Percentiles rank a stretch among this genome's conserved stretches.
Conservation (phyloP, 2,329 filamentous ascomycete species). For the Gnomoniopsis smithogilvyi region DNA sequence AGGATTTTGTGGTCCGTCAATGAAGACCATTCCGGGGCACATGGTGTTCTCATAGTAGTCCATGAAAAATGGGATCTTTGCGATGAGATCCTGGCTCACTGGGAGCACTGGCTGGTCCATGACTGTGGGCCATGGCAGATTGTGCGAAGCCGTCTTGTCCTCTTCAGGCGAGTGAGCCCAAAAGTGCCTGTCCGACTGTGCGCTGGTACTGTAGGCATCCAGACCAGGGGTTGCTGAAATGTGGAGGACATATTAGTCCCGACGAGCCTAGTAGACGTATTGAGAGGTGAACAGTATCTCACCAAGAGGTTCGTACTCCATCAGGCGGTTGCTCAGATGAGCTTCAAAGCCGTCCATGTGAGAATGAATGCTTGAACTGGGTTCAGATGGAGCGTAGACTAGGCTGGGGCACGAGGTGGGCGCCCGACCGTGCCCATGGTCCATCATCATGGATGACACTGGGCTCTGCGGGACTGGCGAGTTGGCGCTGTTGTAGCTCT, state of each 20-base stretch:
- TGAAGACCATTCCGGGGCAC: conserved; percentile 86
- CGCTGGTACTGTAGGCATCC: conserved; percentile 49
- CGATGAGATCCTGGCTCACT: conserved; percentile 62
- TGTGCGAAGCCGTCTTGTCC: conserved; percentile 40
- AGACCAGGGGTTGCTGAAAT: conserved; percentile 48
- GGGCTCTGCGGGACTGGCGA: conserved; percentile 56
- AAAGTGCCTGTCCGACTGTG: conserved; percentile 43
- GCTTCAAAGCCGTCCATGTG: conserved; percentile 58
- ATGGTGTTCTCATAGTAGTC: conserved; percentile 93
- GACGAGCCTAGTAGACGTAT: conserved; percentile 20
- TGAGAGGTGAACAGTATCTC: conserved; percentile 41
- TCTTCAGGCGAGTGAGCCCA: conserved; percentile 47
- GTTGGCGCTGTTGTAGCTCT: conserved; percentile 49
- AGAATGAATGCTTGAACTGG: conserved; percentile 57
- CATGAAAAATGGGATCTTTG: conserved; percentile 83
- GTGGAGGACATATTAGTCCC: conserved; percentile 20
- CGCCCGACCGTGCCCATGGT: conserved; percentile 40
- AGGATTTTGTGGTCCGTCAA: conserved; percentile 82
- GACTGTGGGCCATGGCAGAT: conserved; percentile 42
- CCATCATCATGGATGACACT: conserved; percentile 51
- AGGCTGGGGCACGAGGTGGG: conserved; percentile 61
- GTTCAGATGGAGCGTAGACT: conserved; percentile 58
- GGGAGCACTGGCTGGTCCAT: conserved; percentile 46
- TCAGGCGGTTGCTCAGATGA: conserved; percentile 49
- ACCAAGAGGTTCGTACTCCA: conserved; percentile 56